phyloP scores from a whole-genome alignment of 768 basidiomycete species.

The Leccinum uliginosum region DNA sequence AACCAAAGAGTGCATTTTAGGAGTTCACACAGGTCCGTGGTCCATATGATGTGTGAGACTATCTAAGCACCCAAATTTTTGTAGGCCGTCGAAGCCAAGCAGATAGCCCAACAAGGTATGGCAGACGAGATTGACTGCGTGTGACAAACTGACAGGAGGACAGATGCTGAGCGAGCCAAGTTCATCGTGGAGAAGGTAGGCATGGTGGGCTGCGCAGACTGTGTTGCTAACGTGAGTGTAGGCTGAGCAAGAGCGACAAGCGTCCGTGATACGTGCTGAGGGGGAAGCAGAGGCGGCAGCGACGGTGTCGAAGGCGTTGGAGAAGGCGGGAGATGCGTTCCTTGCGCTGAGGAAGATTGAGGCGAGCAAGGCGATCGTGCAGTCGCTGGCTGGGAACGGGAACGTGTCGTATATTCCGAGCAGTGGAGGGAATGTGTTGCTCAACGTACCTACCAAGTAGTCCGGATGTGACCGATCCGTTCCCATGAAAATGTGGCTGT shows the following conservation, averaged over 20 bases:
- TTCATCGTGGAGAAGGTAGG: conserved; percentile 97
- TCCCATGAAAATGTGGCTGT: conserved; percentile 27
- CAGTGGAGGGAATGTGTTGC: conserved; percentile 70
- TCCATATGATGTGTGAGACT: not conserved
- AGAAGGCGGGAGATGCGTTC: conserved; percentile 94
- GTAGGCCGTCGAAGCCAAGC: conserved; percentile 97
- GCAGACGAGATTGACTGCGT: not conserved
- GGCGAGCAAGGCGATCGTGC: conserved; percentile 95
- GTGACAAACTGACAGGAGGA: conserved; percentile 12
- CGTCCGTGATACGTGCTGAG: conserved; percentile 95
- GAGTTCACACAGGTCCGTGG: conserved; percentile 72
- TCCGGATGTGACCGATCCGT: conserved; percentile 20
- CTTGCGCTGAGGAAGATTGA: conserved; percentile 95
- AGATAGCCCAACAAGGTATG: conserved; percentile 96
- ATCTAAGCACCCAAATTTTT: not conserved
- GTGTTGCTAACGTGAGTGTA: conserved; percentile 32
- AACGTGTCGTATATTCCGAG: conserved; percentile 91
- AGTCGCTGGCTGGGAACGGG: conserved; percentile 69
- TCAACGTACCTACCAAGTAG: conserved; percentile 68
- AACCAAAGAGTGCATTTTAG: conserved; percentile 34
- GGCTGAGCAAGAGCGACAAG: conserved; percentile 99
- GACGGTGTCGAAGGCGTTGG: conserved; percentile 86
- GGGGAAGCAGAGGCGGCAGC: conserved; percentile 97
- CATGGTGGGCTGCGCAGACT: not conserved
- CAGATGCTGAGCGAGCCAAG: conserved; percentile 97